These are phyloP conservation scores for Sugiyamaella sp. DNA, from an alignment of 1,139 yeast species.

Conservation along the genomic window DNA sequence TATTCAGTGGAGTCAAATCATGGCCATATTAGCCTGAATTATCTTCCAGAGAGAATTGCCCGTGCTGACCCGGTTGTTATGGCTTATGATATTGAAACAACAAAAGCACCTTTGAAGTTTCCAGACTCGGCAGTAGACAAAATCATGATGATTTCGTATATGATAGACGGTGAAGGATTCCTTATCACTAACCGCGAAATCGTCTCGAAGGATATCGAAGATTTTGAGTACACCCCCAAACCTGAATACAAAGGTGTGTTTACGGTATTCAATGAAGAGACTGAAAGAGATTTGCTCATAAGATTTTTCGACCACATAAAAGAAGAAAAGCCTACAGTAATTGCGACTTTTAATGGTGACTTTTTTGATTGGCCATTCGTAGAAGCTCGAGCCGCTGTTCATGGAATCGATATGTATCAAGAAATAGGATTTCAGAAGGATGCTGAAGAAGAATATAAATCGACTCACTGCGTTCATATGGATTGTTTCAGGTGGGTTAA, in stretches of 20 bases:
- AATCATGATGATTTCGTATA: constrained; percentile 98
- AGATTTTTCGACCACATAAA: constrained; percentile 89
- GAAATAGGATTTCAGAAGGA: constrained; percentile 95
- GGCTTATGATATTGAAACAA: constrained; percentile 97
- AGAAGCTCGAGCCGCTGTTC: constrained; percentile 79
- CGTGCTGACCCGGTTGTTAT: constrained; percentile 97
- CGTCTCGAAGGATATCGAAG: constrained; percentile 91
- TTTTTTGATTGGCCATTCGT: constrained; percentile 99
- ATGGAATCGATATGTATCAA: constrained; percentile 85
- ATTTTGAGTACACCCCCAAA: constrained; percentile 95
- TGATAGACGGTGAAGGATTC: constrained; percentile 98
- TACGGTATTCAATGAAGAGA: constrained; percentile 85
- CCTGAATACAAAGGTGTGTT: constrained; percentile 94
- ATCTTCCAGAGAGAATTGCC: constrained; percentile 74
- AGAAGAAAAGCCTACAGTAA: constrained; percentile 89
- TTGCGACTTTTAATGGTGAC: constrained; percentile 97
- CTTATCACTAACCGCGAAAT: constrained; percentile 93
- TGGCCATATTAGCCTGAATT: constrained; percentile 58
- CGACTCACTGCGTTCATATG: constrained; percentile 93
- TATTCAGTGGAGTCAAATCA: constrained; percentile 72
- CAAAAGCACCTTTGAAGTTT: constrained; percentile 93
- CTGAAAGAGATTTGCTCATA: constrained; percentile 72
- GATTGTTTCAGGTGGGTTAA: constrained; percentile 99
- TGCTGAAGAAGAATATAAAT: constrained; percentile 86
- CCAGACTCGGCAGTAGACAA: constrained; percentile 95